Evolutionary conservation across 805 yeast species (phyloP).

Genomic region (Scheffersomyces coipomensis): DNA sequence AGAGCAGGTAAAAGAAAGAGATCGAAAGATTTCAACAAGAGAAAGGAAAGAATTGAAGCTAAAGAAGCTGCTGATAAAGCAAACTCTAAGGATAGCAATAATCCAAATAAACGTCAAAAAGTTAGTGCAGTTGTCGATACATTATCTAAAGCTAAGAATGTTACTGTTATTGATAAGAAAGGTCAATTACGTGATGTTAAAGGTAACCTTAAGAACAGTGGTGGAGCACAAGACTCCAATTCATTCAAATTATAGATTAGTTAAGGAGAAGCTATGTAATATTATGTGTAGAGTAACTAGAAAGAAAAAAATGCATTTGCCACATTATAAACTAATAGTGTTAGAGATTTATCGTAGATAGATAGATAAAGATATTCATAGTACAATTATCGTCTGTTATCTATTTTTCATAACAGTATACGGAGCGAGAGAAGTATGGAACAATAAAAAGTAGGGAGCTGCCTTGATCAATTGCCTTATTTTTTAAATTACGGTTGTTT

Average conservation of each 20-base stretch:
- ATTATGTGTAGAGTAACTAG: too few species aligned
- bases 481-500: too few species aligned
- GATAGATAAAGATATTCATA: too few species aligned
- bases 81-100: constrained; percentile 9
- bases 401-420: too few species aligned
- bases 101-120: constrained; percentile 50
- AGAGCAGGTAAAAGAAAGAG: constrained; percentile 83
- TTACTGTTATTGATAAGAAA: constrained; percentile 72
- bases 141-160: constrained; percentile 67
- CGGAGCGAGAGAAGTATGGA: too few species aligned
- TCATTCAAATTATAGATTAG: constrained; percentile 22
- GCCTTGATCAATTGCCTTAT: too few species aligned
- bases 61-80: constrained; percentile 27
- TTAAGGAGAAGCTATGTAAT: too few species aligned
- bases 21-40: constrained; percentile 49
- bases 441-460: too few species aligned
- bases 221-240: constrained; percentile 26
- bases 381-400: too few species aligned
- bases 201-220: constrained; percentile 60
- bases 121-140: constrained; percentile 68
- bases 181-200: constrained; percentile 73
- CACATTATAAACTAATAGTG: too few species aligned
- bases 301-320: too few species aligned
- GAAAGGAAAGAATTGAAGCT: constrained; percentile 26
- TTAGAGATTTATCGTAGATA: too few species aligned